Base-by-base conservation (phyloP, 768 basidiomycete genomes). In the Suillus bovinus region DNA sequence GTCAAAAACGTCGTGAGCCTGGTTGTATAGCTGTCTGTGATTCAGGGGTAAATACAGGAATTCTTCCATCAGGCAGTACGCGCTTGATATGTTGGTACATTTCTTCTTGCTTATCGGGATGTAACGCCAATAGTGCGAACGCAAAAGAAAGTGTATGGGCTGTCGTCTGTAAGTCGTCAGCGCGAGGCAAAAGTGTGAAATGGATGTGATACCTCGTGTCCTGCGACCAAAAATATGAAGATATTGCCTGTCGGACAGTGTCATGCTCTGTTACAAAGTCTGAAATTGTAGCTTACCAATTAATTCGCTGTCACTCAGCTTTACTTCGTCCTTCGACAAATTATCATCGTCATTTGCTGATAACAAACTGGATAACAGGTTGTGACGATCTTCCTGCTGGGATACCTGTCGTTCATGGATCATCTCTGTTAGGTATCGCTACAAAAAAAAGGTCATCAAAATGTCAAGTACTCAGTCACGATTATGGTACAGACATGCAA, bases 381-480 rank as follows among this genome's bases (percentile, higher is more conserved):
- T 85, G 59, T 81, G 70, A 38, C 77, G 76, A 62, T 78, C 76
- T 60, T 78, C 78, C 58, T 71, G 36, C 60, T 71, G 75, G 7
- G 74, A 68, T 5, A 56, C 59, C 47, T 75, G 74, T 3, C 84
- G 80, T 39, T 76, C 78, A 24, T 72, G 67, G 47, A 86, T 83
- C 83, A 86, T 86, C 68, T 85, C 84, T 4, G 68, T 62, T 77
- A 86, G 80, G 62, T 83, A 84, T 50, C 14, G 63, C 80, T 82
- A 63, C 13, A 42, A 49, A 46, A 38, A 2, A 27, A 11, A n/a
- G 27, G 17, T 33, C 34, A 46, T 34, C n/a, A 47, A 44, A 42
- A 24, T 17, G 34, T 22, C n/a, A 59, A 59, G 33, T n/a, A 13
- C n/a, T n/a, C 29, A 58, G 42, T 9, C 13, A 29, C 14, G 17